phyloP scores from a whole-genome alignment of 345 rosid species.

The Pistacia integerrima region DNA sequence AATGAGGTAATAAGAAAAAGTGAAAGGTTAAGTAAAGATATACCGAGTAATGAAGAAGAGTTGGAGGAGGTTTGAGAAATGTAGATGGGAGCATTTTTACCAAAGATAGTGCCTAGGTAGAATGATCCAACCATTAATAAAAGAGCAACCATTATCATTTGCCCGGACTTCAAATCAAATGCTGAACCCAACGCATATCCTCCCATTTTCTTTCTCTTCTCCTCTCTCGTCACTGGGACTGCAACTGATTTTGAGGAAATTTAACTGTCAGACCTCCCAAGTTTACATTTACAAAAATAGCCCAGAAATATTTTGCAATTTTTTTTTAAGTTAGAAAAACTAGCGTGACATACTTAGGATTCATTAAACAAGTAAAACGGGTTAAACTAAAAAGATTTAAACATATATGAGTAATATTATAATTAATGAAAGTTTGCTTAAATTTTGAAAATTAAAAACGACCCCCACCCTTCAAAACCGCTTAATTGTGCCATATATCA shows the following conservation, averaged over 20 bases:
- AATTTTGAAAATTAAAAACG: too few species aligned
- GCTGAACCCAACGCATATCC: constrained; percentile 52
- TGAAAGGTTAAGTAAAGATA: neutral
- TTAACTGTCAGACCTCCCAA: too few species aligned
- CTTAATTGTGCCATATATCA: too few species aligned
- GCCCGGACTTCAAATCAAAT: constrained; percentile 72
- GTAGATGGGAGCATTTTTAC: constrained; percentile 56
- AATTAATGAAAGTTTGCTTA: too few species aligned
- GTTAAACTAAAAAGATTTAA: too few species aligned
- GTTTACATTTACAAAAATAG: too few species aligned
- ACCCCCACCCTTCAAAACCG: too few species aligned
- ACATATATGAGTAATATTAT: too few species aligned
- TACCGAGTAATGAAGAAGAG: constrained; percentile 34
- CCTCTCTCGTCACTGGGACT: neutral
- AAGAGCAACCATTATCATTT: constrained; percentile 67
- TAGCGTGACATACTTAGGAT: too few species aligned
- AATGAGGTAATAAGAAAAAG: neutral
- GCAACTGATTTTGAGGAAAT: neutral
- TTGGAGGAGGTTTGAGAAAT: constrained; percentile 38
- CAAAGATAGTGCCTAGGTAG: constrained; percentile 79
- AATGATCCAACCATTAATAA: constrained; percentile 76
- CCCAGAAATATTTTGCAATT: too few species aligned
- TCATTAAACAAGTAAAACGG: too few species aligned
- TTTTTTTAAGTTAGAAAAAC: too few species aligned
- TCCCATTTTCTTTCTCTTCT: constrained; percentile 44